These are phyloP conservation scores for Paramecium pentaurelia DNA, from an alignment of 73 alveolate genomes.

Conservation along the genomic window DNA sequence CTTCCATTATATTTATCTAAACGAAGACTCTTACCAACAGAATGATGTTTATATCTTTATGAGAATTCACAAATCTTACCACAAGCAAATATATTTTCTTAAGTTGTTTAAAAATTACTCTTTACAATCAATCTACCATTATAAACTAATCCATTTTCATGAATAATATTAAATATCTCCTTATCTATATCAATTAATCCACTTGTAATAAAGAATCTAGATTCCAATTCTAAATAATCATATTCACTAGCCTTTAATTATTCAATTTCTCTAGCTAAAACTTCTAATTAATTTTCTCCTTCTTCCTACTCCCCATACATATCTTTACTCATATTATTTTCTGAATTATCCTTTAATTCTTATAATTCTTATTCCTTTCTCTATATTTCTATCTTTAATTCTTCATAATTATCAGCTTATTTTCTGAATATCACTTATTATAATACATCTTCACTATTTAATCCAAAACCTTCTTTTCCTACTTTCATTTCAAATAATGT, in stretches of 20 bases:
- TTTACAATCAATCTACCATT: constrained; percentile 97
- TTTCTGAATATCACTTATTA: constrained; percentile 74
- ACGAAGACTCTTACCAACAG: constrained; percentile 92
- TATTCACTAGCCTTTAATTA: constrained; percentile 67
- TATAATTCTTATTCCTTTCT: constrained; percentile 4
- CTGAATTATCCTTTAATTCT: constrained; percentile 40
- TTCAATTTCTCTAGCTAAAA: constrained; percentile 63
- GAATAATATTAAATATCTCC: constrained; percentile 93
- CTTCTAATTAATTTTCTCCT: constrained; percentile 72
- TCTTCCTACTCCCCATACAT: constrained; percentile 77
- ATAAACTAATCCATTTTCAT: constrained; percentile 97
- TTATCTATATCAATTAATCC: constrained; percentile 97
- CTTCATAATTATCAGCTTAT: constrained; percentile 64
- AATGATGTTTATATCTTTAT: constrained; percentile 89
- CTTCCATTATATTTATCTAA: constrained; percentile 97
- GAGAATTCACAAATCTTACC: constrained; percentile 98
- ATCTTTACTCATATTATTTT: constrained; percentile 72
- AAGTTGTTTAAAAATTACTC: constrained; percentile 96
- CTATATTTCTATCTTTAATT: background rate
- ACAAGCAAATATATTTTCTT: constrained; percentile 94
- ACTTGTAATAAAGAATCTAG: constrained; percentile 88
- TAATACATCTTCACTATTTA: constrained; percentile 10
- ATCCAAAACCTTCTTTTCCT: constrained; percentile 50
- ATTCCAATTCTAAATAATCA: constrained; percentile 73
- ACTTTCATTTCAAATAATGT: constrained; percentile 19